Conservation (phyloP, 106 monocot species). For the Ottelia alismoides region DNA sequence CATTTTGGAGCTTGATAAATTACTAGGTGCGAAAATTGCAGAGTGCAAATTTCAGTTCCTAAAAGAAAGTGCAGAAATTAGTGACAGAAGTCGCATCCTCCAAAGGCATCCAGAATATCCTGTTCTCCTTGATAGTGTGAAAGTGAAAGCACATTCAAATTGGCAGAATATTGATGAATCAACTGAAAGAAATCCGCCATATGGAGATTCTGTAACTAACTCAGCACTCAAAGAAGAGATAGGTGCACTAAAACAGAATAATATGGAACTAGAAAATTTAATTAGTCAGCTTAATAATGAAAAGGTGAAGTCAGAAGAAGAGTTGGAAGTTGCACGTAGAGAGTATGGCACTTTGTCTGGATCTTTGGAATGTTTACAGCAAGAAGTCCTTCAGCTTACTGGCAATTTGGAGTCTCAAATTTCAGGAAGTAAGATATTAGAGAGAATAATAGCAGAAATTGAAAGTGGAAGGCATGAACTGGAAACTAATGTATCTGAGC, state of each 20-base stretch:
- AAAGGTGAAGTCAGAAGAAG: constrained; percentile 46
- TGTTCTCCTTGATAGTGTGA: too few relatives aligned
- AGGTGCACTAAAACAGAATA: too few relatives aligned
- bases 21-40: constrained; percentile 2
- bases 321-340: constrained; percentile 21
- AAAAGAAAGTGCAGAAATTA: background rate
- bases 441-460: constrained; percentile 46
- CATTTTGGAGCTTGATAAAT: constrained; percentile 1
- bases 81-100: too few relatives aligned
- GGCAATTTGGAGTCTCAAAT: constrained; percentile 29
- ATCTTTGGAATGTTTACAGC: constrained; percentile 50
- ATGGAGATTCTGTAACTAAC: too few relatives aligned
- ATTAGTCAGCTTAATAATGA: constrained; percentile 27
- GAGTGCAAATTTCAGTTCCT: background rate
- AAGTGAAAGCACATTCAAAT: too few relatives aligned
- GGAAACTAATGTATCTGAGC: constrained; percentile 48
- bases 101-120: too few relatives aligned
- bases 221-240: too few relatives aligned
- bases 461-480: constrained; percentile 55
- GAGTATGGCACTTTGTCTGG: constrained; percentile 40
- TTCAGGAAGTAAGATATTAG: constrained; percentile 52
- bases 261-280: constrained; percentile 28
- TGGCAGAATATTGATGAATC: too few relatives aligned
- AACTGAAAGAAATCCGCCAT: too few relatives aligned
- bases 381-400: constrained; percentile 30